Conservation (phyloP, 495 filamentous ascomycete species). For the Xylaria venustula region DNA sequence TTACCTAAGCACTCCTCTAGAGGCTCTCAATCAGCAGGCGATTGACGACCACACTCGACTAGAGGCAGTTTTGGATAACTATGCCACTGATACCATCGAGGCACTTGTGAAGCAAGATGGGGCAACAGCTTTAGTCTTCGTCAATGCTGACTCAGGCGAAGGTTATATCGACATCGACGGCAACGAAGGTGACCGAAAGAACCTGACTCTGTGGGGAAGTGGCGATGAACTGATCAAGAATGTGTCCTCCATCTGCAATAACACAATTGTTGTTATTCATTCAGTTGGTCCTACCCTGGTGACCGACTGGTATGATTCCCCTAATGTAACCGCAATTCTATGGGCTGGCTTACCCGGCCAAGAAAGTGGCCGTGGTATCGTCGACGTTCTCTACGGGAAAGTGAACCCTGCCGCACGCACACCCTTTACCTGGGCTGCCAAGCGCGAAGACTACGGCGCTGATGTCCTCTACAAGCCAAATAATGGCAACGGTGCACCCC, state of each 20-base stretch:
- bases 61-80: constrained; percentile 75
- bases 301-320: constrained; percentile 71
- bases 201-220: constrained; percentile 84
- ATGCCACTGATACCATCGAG: constrained; percentile 54
- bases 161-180: constrained; percentile 80
- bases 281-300: constrained; percentile 78
- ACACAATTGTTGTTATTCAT: constrained; percentile 93
- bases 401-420: constrained; percentile 83
- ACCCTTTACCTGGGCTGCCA: constrained; percentile 84
- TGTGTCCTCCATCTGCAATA: constrained; percentile 74
- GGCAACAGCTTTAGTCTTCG: constrained; percentile 78
- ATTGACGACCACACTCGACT: constrained; percentile 59
- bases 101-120: constrained; percentile 64
- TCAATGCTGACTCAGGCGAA: constrained; percentile 84
- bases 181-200: constrained; percentile 88
- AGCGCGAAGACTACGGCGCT: constrained; percentile 69
- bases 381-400: constrained; percentile 85
- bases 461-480: constrained; percentile 75
- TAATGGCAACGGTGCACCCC: constrained; percentile 66
- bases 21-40: constrained; percentile 77
- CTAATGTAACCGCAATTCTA: constrained; percentile 91
- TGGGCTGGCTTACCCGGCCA: constrained; percentile 94
- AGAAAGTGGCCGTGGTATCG: constrained; percentile 86
- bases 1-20: constrained; percentile 84
- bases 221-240: constrained; percentile 77